A percentile compares a stretch with the other conserved stretches of the same genome.
phyloP scores from a whole-genome alignment of 2,329 filamentous ascomycete species.

The Madurella fahalii region DNA sequence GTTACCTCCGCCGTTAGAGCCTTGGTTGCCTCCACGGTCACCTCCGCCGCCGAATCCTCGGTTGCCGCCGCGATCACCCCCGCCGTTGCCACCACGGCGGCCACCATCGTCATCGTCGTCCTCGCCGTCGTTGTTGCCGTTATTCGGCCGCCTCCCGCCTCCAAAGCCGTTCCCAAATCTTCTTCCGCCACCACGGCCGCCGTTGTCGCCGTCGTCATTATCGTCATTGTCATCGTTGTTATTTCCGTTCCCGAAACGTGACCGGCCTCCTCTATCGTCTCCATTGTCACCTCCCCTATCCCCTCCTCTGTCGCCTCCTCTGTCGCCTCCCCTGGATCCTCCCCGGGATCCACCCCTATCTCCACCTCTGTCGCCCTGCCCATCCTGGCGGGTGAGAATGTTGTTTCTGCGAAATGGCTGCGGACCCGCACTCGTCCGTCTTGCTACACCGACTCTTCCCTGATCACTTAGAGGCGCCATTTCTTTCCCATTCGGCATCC shows the following conservation, averaged over 20 bases:
- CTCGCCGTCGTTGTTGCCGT: conserved; percentile 1
- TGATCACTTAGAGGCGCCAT: conserved; percentile 29
- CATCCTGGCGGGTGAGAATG: conserved; percentile 12
- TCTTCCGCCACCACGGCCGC: conserved; percentile 9
- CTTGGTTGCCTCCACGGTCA: background rate
- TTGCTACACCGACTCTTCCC: conserved; percentile 12
- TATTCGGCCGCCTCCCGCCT: conserved; percentile 4
- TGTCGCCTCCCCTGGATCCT: no score
- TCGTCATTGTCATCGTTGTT: conserved; percentile 4
- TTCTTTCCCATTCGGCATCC: conserved; percentile 27
- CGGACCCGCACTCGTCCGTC: conserved; percentile 11
- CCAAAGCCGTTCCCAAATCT: background rate
- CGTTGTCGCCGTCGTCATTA: conserved; percentile 6
- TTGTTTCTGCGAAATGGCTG: conserved; percentile 1
- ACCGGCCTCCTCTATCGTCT: background rate
- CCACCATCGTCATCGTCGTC: conserved; percentile 1
- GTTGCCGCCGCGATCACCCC: background rate
- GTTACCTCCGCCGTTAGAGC: background rate
- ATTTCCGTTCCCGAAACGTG: conserved; percentile 3
- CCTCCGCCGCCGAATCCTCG: background rate
- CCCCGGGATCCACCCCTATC: no score
- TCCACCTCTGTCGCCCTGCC: no score
- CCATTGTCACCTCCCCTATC: conserved; percentile 6
- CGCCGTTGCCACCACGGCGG: conserved; percentile 4
- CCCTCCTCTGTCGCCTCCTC: background rate